phyloP scores from a whole-genome alignment of 148 eudicot species.

The Amaranthus cruentus region DNA sequence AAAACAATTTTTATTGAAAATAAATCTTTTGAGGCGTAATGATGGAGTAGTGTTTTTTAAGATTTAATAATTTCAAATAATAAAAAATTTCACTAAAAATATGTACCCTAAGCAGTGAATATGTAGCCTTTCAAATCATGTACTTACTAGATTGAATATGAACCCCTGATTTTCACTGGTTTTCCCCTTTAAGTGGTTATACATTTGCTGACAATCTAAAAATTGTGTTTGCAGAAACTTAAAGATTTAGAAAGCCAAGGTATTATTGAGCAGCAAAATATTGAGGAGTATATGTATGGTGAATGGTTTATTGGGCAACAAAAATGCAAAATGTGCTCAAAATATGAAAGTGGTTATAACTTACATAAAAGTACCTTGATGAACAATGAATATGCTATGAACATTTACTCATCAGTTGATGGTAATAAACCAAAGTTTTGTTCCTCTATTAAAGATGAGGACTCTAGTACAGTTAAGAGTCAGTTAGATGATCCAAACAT shows the following conservation, averaged over 20 bases:
- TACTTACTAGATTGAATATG: too few relatives aligned
- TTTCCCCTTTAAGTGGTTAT: too few relatives aligned
- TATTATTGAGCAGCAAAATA: slow-evolving; percentile 23
- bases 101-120: too few relatives aligned
- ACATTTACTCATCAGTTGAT: slow-evolving; percentile 18
- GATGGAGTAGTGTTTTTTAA: too few relatives aligned
- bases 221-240: slow-evolving; percentile 43
- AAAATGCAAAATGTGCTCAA: slow-evolving; percentile 1
- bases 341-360: slow-evolving; percentile 10
- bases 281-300: slow-evolving; percentile 18
- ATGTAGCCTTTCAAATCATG: too few relatives aligned
- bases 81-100: not conserved
- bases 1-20: too few relatives aligned
- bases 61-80: not conserved
- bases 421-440: too few relatives aligned
- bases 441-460: slow-evolving; percentile 13
- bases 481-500: slow-evolving; percentile 31
- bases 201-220: not conserved
- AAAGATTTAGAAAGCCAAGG: slow-evolving; percentile 38
- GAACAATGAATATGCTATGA: slow-evolving; percentile 12
- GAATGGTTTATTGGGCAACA: slow-evolving; percentile 28
- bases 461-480: slow-evolving; percentile 34
- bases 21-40: too few relatives aligned
- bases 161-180: too few relatives aligned
- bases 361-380: slow-evolving; percentile 16